A percentile compares a stretch with the other conserved stretches of the same genome.
Evolutionary conservation across 108 stramenopile species (phyloP).

Genomic region (Conticribra weissflogii): DNA sequence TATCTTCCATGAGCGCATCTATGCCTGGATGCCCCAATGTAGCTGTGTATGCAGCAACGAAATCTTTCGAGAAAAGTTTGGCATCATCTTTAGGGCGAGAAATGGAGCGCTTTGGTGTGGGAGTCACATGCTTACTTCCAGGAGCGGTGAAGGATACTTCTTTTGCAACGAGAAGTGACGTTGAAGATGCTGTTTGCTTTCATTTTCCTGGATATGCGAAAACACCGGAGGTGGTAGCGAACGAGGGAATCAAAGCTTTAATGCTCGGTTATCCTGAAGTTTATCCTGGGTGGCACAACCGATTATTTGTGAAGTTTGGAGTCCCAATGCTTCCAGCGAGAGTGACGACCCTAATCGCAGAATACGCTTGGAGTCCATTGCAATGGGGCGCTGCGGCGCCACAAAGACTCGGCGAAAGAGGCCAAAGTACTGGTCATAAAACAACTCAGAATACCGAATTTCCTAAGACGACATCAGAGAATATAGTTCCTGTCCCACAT

Average conservation of each 20-base stretch:
- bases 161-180: slow-evolving; percentile 61
- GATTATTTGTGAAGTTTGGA: slow-evolving; percentile 61
- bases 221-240: slow-evolving; percentile 62
- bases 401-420: slow-evolving; percentile 7
- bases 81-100: slow-evolving; percentile 76
- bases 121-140: slow-evolving; percentile 88
- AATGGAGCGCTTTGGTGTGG: slow-evolving; percentile 78
- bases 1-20: slow-evolving; percentile 73
- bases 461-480: no score
- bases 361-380: slow-evolving; percentile 68
- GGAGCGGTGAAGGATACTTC: slow-evolving; percentile 80
- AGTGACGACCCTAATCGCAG: slow-evolving; percentile 61
- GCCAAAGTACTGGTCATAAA: neutral
- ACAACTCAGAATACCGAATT: no score
- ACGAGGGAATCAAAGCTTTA: slow-evolving; percentile 71
- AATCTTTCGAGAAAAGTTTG: slow-evolving; percentile 78
- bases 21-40: slow-evolving; percentile 68
- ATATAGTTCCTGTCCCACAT: neutral
- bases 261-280: slow-evolving; percentile 76
- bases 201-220: slow-evolving; percentile 74
- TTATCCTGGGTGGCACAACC: slow-evolving; percentile 79
- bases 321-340: slow-evolving; percentile 71
- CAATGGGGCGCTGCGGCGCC: slow-evolving; percentile 41
- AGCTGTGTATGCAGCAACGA: slow-evolving; percentile 82
- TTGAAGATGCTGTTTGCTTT: slow-evolving; percentile 72